These are phyloP conservation scores for Diospyros kaki DNA, from an alignment of 148 eudicot genomes.

Conservation along the genomic window DNA sequence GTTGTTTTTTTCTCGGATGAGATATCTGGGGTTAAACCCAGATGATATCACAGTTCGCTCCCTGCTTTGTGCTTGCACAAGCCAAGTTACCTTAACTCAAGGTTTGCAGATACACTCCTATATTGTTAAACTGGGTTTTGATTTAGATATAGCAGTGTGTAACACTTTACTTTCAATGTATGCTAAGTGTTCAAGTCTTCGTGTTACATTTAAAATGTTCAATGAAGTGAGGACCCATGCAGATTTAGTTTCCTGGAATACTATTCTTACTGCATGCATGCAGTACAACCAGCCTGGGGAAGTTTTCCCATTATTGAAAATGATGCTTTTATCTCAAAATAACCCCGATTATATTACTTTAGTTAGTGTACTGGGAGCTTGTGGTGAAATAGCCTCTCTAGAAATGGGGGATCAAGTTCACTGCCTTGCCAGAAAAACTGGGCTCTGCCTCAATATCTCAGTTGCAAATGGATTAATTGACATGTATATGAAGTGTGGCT, in stretches of 20 bases:
- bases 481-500: conserved; percentile 39
- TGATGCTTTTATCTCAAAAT: conserved; percentile 25
- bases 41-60: conserved; percentile 38
- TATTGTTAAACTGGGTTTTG: conserved; percentile 28
- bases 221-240: conserved; percentile 22
- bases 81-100: conserved; percentile 19
- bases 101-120: conserved; percentile 38
- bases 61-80: conserved; percentile 30
- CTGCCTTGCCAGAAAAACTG: conserved; percentile 25
- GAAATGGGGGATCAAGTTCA: conserved; percentile 35
- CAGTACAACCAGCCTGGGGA: conserved; percentile 24
- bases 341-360: conserved; percentile 31
- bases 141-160: conserved; percentile 21
- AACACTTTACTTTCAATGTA: conserved; percentile 40
- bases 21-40: conserved; percentile 22
- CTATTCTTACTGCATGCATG: conserved; percentile 29
- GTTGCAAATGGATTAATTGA: conserved; percentile 37
- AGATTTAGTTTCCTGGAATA: conserved; percentile 42
- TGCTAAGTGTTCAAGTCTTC: conserved; percentile 26
- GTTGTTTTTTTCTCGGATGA: conserved; percentile 28
- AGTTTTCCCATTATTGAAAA: conserved; percentile 27
- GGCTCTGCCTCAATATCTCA: conserved; percentile 17
- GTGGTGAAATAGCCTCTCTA: conserved; percentile 35
- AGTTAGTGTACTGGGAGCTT: conserved; percentile 24
- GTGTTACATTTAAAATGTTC: conserved; percentile 30